These are phyloP conservation scores for Setaria italica DNA, from an alignment of 202 grass and related monocot genomes.

Conservation along the genomic window DNA sequence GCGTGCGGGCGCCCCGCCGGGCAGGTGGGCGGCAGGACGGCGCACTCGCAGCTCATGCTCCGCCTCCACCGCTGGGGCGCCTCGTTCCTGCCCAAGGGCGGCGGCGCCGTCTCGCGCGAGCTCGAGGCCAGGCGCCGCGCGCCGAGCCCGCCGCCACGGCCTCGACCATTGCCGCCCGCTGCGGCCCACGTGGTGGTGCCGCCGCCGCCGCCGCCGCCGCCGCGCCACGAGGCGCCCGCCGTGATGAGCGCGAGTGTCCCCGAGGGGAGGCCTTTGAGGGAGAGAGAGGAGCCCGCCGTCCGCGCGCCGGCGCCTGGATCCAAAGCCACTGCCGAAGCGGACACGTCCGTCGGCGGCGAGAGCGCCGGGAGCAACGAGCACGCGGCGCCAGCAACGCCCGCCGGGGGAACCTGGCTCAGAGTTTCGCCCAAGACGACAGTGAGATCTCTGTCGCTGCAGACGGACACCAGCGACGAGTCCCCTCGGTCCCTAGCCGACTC, in stretches of 20 bases:
- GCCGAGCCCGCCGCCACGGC: slow-evolving; percentile 13
- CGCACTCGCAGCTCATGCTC: slow-evolving; percentile 29
- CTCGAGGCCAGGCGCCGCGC: background rate
- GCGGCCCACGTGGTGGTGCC: background rate
- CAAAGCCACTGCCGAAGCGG: slow-evolving; percentile 7
- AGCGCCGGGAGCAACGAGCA: slow-evolving; percentile 16
- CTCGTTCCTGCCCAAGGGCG: slow-evolving; percentile 9
- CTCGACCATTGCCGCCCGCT: background rate
- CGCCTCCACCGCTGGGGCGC: slow-evolving; percentile 33
- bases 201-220: background rate
- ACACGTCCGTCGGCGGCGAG: slow-evolving; percentile 13
- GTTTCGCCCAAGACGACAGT: slow-evolving; percentile 5
- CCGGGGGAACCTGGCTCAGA: slow-evolving; percentile 32
- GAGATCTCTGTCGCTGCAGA: background rate
- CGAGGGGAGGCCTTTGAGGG: slow-evolving; percentile 67
- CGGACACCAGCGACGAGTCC: slow-evolving; percentile 17
- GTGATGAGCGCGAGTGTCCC: slow-evolving; percentile 18
- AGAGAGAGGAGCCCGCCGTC: slow-evolving; percentile 48
- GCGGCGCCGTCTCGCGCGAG: background rate
- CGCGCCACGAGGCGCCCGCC: background rate
- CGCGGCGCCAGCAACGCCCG: background rate
- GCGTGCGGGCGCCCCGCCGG: slow-evolving; percentile 19
- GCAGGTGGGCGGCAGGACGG: background rate
- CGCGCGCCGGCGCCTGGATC: background rate
- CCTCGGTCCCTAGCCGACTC: background rate